Percentiles rank a stretch among this genome's conserved stretches.
phyloP scores from a whole-genome alignment of 2,329 filamentous ascomycete species.

The Paraphoma sp. region DNA sequence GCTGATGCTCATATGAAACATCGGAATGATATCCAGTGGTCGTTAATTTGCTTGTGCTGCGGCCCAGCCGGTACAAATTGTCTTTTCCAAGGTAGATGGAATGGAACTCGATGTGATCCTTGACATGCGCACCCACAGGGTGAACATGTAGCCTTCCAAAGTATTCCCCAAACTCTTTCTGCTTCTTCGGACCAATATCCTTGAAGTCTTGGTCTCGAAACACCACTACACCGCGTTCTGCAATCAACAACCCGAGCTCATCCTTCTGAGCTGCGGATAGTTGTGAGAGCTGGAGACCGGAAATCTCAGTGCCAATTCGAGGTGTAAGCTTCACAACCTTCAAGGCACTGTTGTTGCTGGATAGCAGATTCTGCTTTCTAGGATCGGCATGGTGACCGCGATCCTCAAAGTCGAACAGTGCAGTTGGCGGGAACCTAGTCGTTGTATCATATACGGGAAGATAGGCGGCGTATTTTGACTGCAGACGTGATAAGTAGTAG shows the following conservation, averaged over 20 bases:
- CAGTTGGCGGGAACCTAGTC: constrained; percentile 47
- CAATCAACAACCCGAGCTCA: constrained; percentile 50
- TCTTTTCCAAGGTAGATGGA: constrained; percentile 34
- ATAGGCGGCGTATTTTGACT: constrained; percentile 48
- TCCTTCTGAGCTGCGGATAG: constrained; percentile 54
- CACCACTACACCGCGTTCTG: constrained; percentile 49
- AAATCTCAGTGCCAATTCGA: constrained; percentile 35
- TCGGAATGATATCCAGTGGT: constrained; percentile 59
- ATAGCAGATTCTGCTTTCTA: constrained; percentile 51
- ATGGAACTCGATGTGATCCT: constrained; percentile 34
- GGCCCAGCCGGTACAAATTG: constrained; percentile 33
- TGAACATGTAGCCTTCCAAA: constrained; percentile 46
- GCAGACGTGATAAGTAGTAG: neutral
- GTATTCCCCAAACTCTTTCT: constrained; percentile 53
- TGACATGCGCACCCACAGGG: constrained; percentile 32
- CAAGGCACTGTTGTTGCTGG: constrained; percentile 31
- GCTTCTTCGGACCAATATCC: constrained; percentile 50
- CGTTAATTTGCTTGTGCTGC: constrained; percentile 36
- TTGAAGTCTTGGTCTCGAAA: constrained; percentile 58
- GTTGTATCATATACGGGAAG: constrained; percentile 46
- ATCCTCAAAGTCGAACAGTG: constrained; percentile 52
- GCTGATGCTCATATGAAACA: constrained; percentile 57
- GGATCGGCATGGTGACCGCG: constrained; percentile 52
- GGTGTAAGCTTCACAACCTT: constrained; percentile 30
- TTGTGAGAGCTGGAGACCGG: constrained; percentile 51